Percentiles rank a stretch among this genome's conserved stretches.
Evolutionary conservation across 129 eudicot genomes (phyloP).

Genomic region (Ambrosia artemisiifolia): DNA sequence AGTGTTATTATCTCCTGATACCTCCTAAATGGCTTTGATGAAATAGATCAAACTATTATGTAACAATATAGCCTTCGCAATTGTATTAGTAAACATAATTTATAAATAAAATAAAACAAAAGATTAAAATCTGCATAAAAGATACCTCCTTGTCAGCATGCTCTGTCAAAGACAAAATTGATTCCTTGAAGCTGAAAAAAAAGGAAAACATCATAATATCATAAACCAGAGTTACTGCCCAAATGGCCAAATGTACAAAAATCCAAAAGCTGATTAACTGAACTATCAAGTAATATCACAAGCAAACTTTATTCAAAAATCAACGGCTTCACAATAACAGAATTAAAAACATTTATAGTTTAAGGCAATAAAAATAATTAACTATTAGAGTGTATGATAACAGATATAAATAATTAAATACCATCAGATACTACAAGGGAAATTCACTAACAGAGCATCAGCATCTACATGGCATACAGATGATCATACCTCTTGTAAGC

Average conservation of each 20-base stretch:
- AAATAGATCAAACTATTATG: background rate
- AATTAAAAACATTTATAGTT: background rate
- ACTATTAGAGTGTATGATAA: background rate
- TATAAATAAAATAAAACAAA: background rate
- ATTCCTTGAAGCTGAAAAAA: conserved; percentile 74
- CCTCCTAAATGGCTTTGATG: no score
- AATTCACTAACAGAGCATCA: background rate
- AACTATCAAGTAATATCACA: background rate
- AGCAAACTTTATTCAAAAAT: background rate
- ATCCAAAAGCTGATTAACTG: conserved; percentile 10
- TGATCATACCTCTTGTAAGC: background rate
- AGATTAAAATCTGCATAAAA: background rate
- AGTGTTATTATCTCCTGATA: background rate
- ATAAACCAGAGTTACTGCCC: conserved; percentile 5
- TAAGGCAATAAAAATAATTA: background rate
- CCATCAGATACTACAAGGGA: background rate
- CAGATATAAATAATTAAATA: background rate
- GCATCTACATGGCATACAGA: conserved; percentile 8
- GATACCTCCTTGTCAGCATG: conserved; percentile 79
- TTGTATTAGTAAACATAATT: background rate
- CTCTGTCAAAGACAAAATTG: conserved; percentile 75
- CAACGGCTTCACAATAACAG: background rate
- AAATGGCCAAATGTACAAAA: conserved; percentile 6
- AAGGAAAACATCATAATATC: conserved; percentile 1
- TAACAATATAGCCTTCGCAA: background rate